phyloP scores from a whole-genome alignment of 1,139 yeast species.

The Suhomyces yuchorum region DNA sequence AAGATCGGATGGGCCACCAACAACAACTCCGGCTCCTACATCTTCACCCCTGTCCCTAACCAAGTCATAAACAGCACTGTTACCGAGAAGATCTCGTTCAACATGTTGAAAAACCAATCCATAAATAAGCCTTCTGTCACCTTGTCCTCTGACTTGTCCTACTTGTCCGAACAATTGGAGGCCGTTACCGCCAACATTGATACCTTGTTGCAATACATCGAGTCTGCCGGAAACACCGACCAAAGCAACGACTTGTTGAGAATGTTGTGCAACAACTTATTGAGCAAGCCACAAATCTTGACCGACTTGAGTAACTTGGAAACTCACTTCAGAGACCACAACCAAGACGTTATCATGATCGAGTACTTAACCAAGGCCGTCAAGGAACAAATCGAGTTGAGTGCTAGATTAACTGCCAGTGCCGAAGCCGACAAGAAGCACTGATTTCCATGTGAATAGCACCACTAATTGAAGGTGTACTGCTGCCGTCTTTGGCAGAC shows the following conservation, averaged over 20 bases:
- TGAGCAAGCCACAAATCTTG: conserved; percentile 59
- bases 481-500: neutral
- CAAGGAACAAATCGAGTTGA: conserved; percentile 80
- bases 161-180: conserved; percentile 57
- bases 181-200: conserved; percentile 58
- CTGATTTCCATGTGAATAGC: conserved; percentile 1
- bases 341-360: conserved; percentile 81
- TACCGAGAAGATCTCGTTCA: conserved; percentile 60
- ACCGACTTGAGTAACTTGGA: conserved; percentile 60
- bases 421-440: conserved; percentile 23
- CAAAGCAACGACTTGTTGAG: conserved; percentile 61
- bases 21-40: conserved; percentile 51
- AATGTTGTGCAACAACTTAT: conserved; percentile 62
- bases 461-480: neutral
- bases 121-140: conserved; percentile 23
- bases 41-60: conserved; percentile 79
- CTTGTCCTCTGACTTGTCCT: conserved; percentile 30
- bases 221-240: conserved; percentile 45
- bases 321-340: conserved; percentile 66
- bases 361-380: conserved; percentile 84
- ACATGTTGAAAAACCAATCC: conserved; percentile 32
- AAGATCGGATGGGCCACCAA: conserved; percentile 52
- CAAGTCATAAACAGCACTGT: conserved; percentile 60
- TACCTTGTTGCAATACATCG: conserved; percentile 52
- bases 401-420: conserved; percentile 68